Evolutionary conservation across 805 yeast genomes (phyloP).

Genomic region (Candida cerambycidarum): DNA sequence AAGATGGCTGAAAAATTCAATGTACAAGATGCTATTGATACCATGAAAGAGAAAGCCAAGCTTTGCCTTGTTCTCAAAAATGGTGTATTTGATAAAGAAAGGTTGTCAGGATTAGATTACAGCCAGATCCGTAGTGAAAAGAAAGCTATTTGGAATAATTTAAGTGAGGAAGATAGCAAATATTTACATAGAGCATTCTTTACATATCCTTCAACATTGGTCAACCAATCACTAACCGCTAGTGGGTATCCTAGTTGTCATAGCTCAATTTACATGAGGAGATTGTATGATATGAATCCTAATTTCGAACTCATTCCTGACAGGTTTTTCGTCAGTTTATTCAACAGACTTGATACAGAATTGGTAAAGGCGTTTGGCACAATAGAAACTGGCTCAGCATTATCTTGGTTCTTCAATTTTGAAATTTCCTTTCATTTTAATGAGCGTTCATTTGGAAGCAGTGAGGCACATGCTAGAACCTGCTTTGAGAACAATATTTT

Average conservation of each 20-base stretch:
- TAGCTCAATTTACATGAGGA: background rate
- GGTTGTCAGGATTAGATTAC: background rate
- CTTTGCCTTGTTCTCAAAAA: background rate
- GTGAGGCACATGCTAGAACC: background rate
- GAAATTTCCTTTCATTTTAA: background rate
- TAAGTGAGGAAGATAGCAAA: background rate
- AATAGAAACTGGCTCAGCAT: background rate
- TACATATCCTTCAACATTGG: constrained; percentile 1
- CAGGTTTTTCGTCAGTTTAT: background rate
- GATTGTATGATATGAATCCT: background rate
- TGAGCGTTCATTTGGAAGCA: background rate
- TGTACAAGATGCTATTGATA: background rate
- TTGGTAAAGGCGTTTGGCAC: background rate
- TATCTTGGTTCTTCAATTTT: background rate
- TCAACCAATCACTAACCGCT: background rate
- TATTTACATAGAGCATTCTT: background rate
- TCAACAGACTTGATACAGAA: background rate
- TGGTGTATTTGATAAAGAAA: background rate
- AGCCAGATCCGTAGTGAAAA: background rate
- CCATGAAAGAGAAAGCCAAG: background rate
- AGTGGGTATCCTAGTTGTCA: background rate
- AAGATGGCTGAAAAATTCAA: background rate
- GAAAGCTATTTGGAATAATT: background rate
- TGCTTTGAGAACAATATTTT: background rate
- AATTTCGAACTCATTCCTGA: background rate